Conservation (phyloP, 2,329 filamentous ascomycete species). For the Ceratocystis destructans region DNA sequence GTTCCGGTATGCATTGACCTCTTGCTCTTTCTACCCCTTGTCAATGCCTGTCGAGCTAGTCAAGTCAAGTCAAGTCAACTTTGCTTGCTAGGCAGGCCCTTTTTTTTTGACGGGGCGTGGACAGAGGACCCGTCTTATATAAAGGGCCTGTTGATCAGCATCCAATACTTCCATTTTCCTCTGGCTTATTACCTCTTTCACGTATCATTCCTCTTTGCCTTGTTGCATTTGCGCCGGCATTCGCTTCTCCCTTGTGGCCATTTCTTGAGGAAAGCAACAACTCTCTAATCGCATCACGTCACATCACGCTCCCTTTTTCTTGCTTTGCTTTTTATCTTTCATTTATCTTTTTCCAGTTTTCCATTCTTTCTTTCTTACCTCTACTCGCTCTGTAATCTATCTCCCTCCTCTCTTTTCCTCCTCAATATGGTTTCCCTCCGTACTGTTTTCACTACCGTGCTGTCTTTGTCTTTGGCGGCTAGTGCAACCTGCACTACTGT, state of each 20-base stretch:
- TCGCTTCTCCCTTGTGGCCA: not conserved
- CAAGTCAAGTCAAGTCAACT: not conserved
- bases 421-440: slow-evolving; percentile 13
- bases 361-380: not conserved
- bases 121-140: not conserved
- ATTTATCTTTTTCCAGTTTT: not conserved
- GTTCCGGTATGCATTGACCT: not conserved
- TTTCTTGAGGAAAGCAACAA: not conserved
- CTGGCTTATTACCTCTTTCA: not conserved
- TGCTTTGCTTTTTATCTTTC: too few relatives aligned
- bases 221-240: not conserved
- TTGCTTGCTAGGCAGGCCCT: not conserved
- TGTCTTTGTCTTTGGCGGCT: slow-evolving; percentile 11
- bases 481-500: slow-evolving; percentile 12
- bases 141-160: not conserved
- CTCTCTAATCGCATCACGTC: not conserved
- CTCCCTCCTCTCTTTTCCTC: not conserved
- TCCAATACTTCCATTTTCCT: not conserved
- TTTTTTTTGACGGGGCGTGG: not conserved
- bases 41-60: not conserved
- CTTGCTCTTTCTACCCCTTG: not conserved
- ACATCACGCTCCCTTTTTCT: not conserved
- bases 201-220: not conserved
- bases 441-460: not conserved
- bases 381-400: not conserved